These are phyloP conservation scores for Elaeis guineensis DNA, from an alignment of 176 grass and related monocot genomes.

Conservation along the genomic window DNA sequence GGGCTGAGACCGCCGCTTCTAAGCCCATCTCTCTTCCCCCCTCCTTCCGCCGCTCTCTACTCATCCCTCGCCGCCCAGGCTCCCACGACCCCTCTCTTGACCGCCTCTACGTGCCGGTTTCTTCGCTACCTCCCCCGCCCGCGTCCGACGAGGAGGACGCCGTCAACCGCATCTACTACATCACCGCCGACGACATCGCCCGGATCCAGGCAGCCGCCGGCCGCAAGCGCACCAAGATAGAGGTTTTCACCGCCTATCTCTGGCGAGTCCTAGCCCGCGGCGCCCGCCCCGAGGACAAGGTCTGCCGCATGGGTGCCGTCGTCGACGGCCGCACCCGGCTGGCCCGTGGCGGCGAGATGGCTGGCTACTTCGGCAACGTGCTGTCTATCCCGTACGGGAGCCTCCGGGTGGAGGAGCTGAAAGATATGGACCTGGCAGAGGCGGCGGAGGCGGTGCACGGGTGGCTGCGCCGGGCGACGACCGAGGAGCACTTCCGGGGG, in stretches of 20 bases:
- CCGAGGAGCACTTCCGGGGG: conserved; percentile 39
- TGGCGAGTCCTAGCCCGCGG: conserved; percentile 43
- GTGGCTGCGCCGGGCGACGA: conserved; percentile 38
- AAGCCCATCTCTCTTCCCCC: neutral
- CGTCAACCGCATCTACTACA: conserved; percentile 59
- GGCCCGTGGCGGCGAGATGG: conserved; percentile 18
- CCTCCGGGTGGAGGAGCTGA: conserved; percentile 4
- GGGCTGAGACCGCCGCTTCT: conserved; percentile 30
- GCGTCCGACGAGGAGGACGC: neutral
- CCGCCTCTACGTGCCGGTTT: conserved; percentile 34
- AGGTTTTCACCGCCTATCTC: conserved; percentile 60
- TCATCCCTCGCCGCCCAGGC: conserved; percentile 26
- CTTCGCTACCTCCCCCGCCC: conserved; percentile 20
- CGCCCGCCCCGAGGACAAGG: neutral
- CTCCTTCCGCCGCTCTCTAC: conserved; percentile 42
- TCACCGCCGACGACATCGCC: conserved; percentile 28
- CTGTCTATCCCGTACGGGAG: conserved; percentile 55
- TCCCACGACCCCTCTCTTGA: conserved; percentile 19
- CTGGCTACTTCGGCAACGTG: conserved; percentile 59
- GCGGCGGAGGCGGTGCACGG: conserved; percentile 42
- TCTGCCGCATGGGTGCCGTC: conserved; percentile 63
- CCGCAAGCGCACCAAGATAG: conserved; percentile 32
- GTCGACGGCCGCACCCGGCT: conserved; percentile 53
- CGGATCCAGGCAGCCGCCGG: conserved; percentile 24
- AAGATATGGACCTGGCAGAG: conserved; percentile 23